Conservation (phyloP, 345 rosid species). For the Dipteronia dyeriana region DNA sequence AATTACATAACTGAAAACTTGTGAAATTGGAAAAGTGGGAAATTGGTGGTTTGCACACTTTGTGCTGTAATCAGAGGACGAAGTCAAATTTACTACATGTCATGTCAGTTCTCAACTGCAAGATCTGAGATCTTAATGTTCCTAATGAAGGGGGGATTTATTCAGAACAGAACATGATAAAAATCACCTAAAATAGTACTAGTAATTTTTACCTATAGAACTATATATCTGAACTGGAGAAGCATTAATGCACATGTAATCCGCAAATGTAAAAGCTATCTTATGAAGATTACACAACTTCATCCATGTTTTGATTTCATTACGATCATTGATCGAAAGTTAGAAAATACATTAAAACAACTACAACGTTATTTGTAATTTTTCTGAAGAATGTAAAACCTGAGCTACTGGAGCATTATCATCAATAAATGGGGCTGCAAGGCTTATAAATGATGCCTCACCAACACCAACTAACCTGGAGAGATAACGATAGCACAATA, state of each 20-base stretch:
- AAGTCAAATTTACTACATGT: neutral
- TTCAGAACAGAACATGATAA: neutral
- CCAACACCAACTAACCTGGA: slow-evolving; percentile 96
- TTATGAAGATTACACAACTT: neutral
- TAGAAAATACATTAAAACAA: neutral
- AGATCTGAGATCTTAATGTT: neutral
- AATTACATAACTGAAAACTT: neutral
- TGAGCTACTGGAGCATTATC: slow-evolving; percentile 84
- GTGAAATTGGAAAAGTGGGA: neutral
- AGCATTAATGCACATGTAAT: neutral
- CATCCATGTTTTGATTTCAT: neutral
- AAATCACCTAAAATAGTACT: neutral
- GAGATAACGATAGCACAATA: slow-evolving; percentile 19
- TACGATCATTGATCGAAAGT: neutral
- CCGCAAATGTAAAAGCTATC: neutral
- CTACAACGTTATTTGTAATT: neutral
- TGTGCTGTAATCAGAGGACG: neutral
- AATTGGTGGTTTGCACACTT: neutral
- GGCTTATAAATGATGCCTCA: slow-evolving; percentile 96
- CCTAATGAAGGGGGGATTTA: neutral
- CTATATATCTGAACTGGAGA: neutral
- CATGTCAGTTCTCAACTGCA: neutral
- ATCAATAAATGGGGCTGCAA: slow-evolving; percentile 96
- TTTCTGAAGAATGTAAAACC: slow-evolving; percentile 44
- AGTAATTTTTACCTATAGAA: neutral